Percentiles rank a stretch among this genome's conserved stretches.
These are phyloP conservation scores for Paracorniculantispora psalliotae DNA, from an alignment of 2,329 filamentous ascomycete species.

Conservation along the genomic window DNA sequence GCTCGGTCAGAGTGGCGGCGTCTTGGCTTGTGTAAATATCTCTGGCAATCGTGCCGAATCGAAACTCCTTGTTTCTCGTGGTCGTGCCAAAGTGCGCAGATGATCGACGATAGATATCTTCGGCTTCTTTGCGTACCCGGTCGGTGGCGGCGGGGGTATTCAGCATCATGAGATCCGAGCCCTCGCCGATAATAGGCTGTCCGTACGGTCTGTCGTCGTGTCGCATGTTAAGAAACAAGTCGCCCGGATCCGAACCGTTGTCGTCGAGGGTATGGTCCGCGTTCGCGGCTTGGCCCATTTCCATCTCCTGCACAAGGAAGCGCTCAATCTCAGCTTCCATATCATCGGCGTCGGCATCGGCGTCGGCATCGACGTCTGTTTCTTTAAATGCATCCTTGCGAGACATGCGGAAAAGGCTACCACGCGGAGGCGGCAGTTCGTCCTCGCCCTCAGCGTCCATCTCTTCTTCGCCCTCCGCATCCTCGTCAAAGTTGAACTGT, in stretches of 20 bases:
- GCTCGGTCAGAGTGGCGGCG: conserved; percentile 60
- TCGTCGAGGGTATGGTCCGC: conserved; percentile 37
- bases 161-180: conserved; percentile 50
- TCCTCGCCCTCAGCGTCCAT: conserved; percentile 31
- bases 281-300: conserved; percentile 33
- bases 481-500: conserved; percentile 32
- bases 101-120: conserved; percentile 51
- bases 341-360: conserved; percentile 26
- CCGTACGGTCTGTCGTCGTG: conserved; percentile 36
- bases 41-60: conserved; percentile 67
- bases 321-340: conserved; percentile 32
- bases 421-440: conserved; percentile 28
- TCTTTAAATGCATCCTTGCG: conserved; percentile 7
- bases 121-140: conserved; percentile 50
- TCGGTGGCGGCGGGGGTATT: conserved; percentile 50
- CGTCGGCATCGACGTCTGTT: conserved; percentile 20
- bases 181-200: conserved; percentile 37
- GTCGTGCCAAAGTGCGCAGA: conserved; percentile 38
- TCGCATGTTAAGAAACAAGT: conserved; percentile 47
- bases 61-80: conserved; percentile 50
- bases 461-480: conserved; percentile 24
- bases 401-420: conserved; percentile 29
- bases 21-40: conserved; percentile 56
- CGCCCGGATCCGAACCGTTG: conserved; percentile 36
- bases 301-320: conserved; percentile 27